Percentiles rank a stretch among this genome's conserved stretches.
These are phyloP conservation scores for Clarkia xantiana DNA, from an alignment of 345 rosid species.

Conservation along the genomic window DNA sequence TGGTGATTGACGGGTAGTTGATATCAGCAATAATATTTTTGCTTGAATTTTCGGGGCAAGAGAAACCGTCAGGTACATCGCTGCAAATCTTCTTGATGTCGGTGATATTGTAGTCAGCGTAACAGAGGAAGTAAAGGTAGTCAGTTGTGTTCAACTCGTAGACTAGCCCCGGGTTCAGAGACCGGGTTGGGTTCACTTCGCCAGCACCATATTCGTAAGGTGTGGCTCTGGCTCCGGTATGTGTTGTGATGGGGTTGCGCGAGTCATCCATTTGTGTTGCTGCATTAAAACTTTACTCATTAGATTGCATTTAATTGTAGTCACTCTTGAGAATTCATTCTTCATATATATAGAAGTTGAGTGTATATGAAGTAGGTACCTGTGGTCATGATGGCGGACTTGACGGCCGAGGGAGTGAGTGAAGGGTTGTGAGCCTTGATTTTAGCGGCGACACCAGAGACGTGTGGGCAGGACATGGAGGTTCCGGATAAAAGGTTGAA, in stretches of 20 bases:
- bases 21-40: constrained; percentile 35
- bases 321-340: no score
- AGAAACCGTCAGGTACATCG: constrained; percentile 24
- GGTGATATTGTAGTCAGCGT: constrained; percentile 30
- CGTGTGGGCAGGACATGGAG: constrained; percentile 80
- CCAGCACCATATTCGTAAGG: constrained; percentile 62
- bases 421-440: constrained; percentile 47
- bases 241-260: constrained; percentile 35
- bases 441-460: constrained; percentile 45
- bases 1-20: constrained; percentile 68
- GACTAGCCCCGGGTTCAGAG: constrained; percentile 49
- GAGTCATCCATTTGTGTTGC: constrained; percentile 46
- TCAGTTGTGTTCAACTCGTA: constrained; percentile 50
- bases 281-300: constrained; percentile 9
- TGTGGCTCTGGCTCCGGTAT: constrained; percentile 46
- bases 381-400: constrained; percentile 80
- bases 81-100: constrained; percentile 29
- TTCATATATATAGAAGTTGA: no score
- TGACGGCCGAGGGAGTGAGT: constrained; percentile 54
- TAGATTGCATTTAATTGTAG: not conserved
- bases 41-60: constrained; percentile 39
- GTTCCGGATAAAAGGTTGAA: constrained; percentile 60
- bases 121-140: constrained; percentile 63
- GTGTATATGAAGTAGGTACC: constrained; percentile 14
- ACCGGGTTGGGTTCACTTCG: constrained; percentile 33